phyloP scores from a whole-genome alignment of 2,329 filamentous ascomycete species.

The Stemphylium vesicarium region DNA sequence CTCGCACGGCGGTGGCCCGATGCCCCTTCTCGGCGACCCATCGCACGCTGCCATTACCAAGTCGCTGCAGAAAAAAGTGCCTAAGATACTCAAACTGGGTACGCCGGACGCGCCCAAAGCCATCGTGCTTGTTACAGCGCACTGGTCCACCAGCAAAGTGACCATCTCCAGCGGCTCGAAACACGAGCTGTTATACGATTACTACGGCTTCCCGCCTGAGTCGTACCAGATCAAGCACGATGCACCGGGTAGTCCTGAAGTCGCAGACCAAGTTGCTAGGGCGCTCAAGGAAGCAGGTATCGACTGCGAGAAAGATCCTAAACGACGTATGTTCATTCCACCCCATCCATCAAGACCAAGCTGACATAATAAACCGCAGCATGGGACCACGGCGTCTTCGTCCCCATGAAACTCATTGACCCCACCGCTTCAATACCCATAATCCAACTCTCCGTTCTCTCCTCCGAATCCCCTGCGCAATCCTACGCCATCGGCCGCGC shows the following conservation, averaged over 20 bases:
- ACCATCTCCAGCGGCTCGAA: constrained; percentile 58
- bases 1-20: constrained; percentile 57
- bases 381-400: constrained; percentile 68
- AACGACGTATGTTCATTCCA: constrained; percentile 36
- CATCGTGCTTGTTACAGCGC: constrained; percentile 65
- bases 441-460: constrained; percentile 64
- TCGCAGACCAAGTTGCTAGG: constrained; percentile 59
- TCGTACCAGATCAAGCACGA: constrained; percentile 63
- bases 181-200: constrained; percentile 64
- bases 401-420: constrained; percentile 62
- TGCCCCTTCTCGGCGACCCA: constrained; percentile 65
- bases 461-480: constrained; percentile 56
- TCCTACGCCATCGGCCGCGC: constrained; percentile 63
- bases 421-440: constrained; percentile 61
- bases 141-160: constrained; percentile 61
- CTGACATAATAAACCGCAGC: constrained; percentile 33
- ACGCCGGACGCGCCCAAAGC: constrained; percentile 58
- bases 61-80: constrained; percentile 61
- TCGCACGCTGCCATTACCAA: constrained; percentile 58
- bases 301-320: constrained; percentile 35
- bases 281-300: constrained; percentile 58
- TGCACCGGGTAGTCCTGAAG: constrained; percentile 61
- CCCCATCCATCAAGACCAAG: neutral
- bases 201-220: constrained; percentile 64
- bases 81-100: constrained; percentile 62